These are phyloP conservation scores for Emergomyces orientalis DNA, from an alignment of 2,329 filamentous ascomycete genomes.

Conservation along the genomic window DNA sequence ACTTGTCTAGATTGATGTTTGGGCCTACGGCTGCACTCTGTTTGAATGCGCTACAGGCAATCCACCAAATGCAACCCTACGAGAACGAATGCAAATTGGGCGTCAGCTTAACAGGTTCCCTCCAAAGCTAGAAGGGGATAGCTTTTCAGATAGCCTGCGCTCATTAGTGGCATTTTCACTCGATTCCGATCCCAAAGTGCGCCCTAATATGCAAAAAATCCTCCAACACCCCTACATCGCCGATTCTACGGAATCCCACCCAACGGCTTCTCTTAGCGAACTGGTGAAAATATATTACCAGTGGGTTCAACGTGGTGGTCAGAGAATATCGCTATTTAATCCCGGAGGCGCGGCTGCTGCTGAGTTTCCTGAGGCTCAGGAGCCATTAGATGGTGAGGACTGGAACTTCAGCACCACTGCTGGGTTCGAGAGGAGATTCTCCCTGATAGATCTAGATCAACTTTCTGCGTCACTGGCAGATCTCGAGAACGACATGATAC, in stretches of 20 bases:
- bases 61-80: slow-evolving; percentile 40
- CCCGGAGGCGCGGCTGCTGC: slow-evolving; percentile 50
- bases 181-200: slow-evolving; percentile 34
- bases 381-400: slow-evolving; percentile 41
- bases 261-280: slow-evolving; percentile 37
- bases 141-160: slow-evolving; percentile 38
- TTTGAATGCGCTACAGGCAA: slow-evolving; percentile 43
- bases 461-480: slow-evolving; percentile 40
- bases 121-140: slow-evolving; percentile 35
- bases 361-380: slow-evolving; percentile 37
- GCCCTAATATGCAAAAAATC: slow-evolving; percentile 41
- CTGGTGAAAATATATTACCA: slow-evolving; percentile 41
- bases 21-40: slow-evolving; percentile 43
- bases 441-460: slow-evolving; percentile 38
- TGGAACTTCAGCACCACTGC: slow-evolving; percentile 59
- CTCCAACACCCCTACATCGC: slow-evolving; percentile 39
- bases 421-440: slow-evolving; percentile 47
- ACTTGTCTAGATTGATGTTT: slow-evolving; percentile 37
- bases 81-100: slow-evolving; percentile 40
- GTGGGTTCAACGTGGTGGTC: slow-evolving; percentile 41
- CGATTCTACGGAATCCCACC: slow-evolving; percentile 35
- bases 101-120: slow-evolving; percentile 36
- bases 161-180: slow-evolving; percentile 38
- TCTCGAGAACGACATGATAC: slow-evolving; percentile 31
- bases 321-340: slow-evolving; percentile 50